Conservation (phyloP, 768 basidiomycete species). For the Hygrocybe coccinea region DNA sequence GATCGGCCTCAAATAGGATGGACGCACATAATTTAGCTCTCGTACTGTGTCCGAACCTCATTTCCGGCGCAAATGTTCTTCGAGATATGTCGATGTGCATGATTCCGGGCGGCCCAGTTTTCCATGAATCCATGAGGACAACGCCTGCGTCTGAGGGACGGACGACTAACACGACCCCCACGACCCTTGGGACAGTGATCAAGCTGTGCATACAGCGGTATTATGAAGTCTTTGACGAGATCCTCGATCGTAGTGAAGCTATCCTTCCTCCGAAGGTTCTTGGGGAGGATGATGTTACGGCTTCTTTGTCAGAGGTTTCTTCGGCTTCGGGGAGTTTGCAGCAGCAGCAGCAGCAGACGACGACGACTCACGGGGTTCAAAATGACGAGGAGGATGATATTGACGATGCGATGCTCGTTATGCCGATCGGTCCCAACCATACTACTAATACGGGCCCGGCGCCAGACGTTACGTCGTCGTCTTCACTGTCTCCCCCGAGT, state of each 20-base stretch:
- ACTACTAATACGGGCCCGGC: constrained; percentile 13
- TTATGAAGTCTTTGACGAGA: constrained; percentile 82
- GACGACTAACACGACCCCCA: no score
- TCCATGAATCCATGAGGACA: constrained; percentile 27
- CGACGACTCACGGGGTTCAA: constrained; percentile 13
- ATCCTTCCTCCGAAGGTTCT: constrained; percentile 26
- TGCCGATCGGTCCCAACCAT: constrained; percentile 53
- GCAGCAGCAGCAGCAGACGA: no score
- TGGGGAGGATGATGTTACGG: constrained; percentile 13
- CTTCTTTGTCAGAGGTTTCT: constrained; percentile 21
- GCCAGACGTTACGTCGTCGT: constrained; percentile 6
- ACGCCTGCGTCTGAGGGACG: constrained; percentile 37
- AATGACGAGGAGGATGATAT: constrained; percentile 66
- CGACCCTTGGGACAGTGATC: constrained; percentile 68
- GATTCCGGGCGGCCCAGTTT: constrained; percentile 47
- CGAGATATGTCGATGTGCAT: constrained; percentile 72
- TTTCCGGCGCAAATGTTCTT: constrained; percentile 61
- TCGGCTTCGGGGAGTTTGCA: constrained; percentile 13
- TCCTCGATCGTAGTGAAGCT: constrained; percentile 66
- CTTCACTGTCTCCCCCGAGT: constrained; percentile 29
- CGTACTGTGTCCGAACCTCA: constrained; percentile 75
- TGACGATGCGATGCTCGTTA: constrained; percentile 70
- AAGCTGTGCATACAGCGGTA: constrained; percentile 78
- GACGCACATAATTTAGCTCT: constrained; percentile 78
- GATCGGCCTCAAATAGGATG: constrained; percentile 68